Base-by-base conservation (phyloP, 2,329 filamentous ascomycete species). In the Colletotrichum cuscutae region DNA sequence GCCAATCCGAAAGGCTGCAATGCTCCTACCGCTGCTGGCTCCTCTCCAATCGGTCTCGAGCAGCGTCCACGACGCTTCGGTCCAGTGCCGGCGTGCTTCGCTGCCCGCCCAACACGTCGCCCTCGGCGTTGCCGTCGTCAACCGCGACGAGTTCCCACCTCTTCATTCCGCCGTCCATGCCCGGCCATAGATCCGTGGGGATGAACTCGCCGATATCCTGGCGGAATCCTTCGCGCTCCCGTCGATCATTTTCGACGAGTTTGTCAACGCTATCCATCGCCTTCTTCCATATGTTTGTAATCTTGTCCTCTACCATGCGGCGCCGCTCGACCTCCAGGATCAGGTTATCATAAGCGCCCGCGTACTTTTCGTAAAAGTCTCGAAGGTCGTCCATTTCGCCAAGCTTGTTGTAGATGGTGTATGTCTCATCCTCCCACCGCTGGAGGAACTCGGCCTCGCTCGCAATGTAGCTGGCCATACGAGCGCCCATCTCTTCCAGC, bases 311-410 rank as follows among this genome's bases (percentile, higher is more conserved):
- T 46, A 94, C 90, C 15, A 88, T 86, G 72, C 90, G 90, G 11
- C 97, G 89, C 28, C 97, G 88, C 65, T 93, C 92, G 6, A 95
- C 92, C 81, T 99, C 97, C 1, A 97, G 88, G 28, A 98, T 88
- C 13, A 99, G 85, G 24, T 92, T 91, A 76, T 95, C 93, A 79
- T 99, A 98, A 0, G 95, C 94, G 65, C 91, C 89, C 24, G 94
- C 88, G 78, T 98, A 99, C 22, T 93, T 92, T 73, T 96, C 93
- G 81, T 98, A 98, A 77, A 98, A 94, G n/a, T 90, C 86, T 12
- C 91, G 88, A 77, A 98, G 89, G 26, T 90, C 90, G 64, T 93
- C 91, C 82, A 98, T 92, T 78, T 97, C 94, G 11, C 88, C 85
- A 53, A 98, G 89, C 76, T 91, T 93, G 19, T 84, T 86, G 46